Evolutionary conservation across 2,329 filamentous ascomycete species (phyloP).

Genomic region (Pseudohalonectria lignicola): DNA sequence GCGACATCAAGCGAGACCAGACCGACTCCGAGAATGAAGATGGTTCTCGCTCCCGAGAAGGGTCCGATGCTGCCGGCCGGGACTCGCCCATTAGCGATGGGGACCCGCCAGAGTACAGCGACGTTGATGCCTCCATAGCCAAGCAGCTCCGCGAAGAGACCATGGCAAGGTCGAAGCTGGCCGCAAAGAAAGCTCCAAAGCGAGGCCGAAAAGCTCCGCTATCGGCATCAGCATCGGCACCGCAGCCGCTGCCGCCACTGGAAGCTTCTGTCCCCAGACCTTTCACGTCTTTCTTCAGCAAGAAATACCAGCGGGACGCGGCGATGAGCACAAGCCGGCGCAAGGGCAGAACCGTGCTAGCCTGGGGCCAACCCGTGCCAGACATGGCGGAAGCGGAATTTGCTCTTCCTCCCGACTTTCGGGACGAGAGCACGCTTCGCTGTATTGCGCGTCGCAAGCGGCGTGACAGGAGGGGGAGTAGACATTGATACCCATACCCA

Average conservation of each 20-base stretch:
- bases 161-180: constrained; percentile 36
- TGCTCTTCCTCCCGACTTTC: constrained; percentile 55
- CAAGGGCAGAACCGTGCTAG: constrained; percentile 57
- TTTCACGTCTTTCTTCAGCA: constrained; percentile 80
- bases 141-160: constrained; percentile 69
- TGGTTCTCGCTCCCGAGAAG: not conserved
- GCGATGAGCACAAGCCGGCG: constrained; percentile 65
- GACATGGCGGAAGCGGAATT: constrained; percentile 65
- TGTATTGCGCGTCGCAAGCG: constrained; percentile 52
- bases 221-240: constrained; percentile 12
- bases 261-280: constrained; percentile 38
- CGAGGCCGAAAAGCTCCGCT: constrained; percentile 18
- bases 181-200: constrained; percentile 22
- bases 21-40: constrained; percentile 3
- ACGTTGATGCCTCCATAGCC: constrained; percentile 60
- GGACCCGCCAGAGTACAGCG: constrained; percentile 53
- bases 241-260: constrained; percentile 14
- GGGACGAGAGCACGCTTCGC: constrained; percentile 43
- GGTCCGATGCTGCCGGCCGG: too few species aligned
- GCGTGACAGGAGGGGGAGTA: constrained; percentile 43
- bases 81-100: constrained; percentile 21
- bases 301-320: constrained; percentile 67
- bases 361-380: constrained; percentile 75
- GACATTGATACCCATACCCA: too few species aligned
- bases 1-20: constrained; percentile 11